These are phyloP conservation scores for Gossypium aridum DNA, from an alignment of 441 rosid species.

Conservation along the genomic window DNA sequence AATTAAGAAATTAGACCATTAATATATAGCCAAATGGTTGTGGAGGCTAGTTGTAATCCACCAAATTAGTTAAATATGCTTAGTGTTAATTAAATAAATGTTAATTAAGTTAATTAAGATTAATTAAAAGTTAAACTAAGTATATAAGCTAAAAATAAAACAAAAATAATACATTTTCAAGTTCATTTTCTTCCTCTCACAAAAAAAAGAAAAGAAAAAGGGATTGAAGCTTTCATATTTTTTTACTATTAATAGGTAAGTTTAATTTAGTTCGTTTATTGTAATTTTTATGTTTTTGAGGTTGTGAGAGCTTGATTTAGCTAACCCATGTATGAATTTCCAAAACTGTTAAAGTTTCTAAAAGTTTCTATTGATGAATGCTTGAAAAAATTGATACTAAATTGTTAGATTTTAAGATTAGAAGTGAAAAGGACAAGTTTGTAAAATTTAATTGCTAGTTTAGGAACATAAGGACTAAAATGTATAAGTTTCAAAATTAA, in stretches of 20 bases:
- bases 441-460: too few relatives aligned
- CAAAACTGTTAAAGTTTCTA: too few relatives aligned
- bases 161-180: too few relatives aligned
- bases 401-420: too few relatives aligned
- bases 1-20: background rate
- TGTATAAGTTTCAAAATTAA: too few relatives aligned
- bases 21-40: background rate
- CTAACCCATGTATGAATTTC: background rate
- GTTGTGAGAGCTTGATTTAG: too few relatives aligned
- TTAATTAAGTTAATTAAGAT: background rate
- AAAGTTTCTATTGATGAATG: too few relatives aligned
- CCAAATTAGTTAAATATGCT: background rate
- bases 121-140: background rate
- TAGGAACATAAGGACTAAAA: too few relatives aligned
- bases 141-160: background rate
- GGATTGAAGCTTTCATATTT: background rate
- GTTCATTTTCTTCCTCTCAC: background rate
- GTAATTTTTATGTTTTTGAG: background rate
- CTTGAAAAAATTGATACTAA: too few relatives aligned
- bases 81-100: background rate
- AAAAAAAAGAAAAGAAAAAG: too few relatives aligned
- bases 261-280: too few relatives aligned
- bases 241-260: background rate
- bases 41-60: background rate
- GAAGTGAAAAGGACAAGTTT: too few relatives aligned